These are phyloP conservation scores for Suillus luteus DNA, from an alignment of 768 basidiomycete genomes.

Conservation along the genomic window DNA sequence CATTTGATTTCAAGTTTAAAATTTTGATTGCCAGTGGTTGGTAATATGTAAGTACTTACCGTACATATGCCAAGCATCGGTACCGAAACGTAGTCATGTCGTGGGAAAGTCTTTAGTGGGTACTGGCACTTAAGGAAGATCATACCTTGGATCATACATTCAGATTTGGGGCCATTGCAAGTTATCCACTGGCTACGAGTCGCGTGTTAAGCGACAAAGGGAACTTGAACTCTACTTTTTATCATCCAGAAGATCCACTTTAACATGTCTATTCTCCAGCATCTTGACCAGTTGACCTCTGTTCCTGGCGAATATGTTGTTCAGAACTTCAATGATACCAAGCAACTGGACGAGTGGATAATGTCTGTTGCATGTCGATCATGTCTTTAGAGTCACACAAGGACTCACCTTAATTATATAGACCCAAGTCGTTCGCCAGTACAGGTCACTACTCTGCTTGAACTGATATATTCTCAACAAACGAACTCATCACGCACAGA, in stretches of 20 bases:
- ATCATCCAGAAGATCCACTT: not conserved
- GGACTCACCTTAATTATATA: not conserved
- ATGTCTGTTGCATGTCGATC: conserved; percentile 1
- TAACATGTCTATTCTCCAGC: conserved; percentile 6
- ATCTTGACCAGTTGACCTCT: conserved; percentile 1
- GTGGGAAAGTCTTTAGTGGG: conserved; percentile 3
- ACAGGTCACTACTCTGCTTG: conserved; percentile 2
- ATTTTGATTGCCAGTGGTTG: too few species aligned
- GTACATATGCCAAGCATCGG: not conserved
- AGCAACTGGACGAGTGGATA: conserved; percentile 1
- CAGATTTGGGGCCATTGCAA: not conserved
- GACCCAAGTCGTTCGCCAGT: not conserved
- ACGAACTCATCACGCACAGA: not conserved
- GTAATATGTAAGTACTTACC: too few species aligned
- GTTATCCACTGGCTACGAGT: not conserved
- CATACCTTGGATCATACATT: too few species aligned
- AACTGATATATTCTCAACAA: not conserved
- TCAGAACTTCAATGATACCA: conserved; percentile 7
- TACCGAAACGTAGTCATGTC: not conserved
- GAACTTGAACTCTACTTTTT: not conserved
- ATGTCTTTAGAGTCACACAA: not conserved
- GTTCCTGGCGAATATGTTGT: conserved; percentile 4
- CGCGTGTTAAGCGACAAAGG: not conserved
- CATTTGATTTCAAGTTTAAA: not conserved
- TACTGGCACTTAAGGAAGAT: too few species aligned